Percentiles rank a stretch among this genome's conserved stretches.
phyloP scores from a whole-genome alignment of 306 rosid species.

The Citrullus mucosospermus region DNA sequence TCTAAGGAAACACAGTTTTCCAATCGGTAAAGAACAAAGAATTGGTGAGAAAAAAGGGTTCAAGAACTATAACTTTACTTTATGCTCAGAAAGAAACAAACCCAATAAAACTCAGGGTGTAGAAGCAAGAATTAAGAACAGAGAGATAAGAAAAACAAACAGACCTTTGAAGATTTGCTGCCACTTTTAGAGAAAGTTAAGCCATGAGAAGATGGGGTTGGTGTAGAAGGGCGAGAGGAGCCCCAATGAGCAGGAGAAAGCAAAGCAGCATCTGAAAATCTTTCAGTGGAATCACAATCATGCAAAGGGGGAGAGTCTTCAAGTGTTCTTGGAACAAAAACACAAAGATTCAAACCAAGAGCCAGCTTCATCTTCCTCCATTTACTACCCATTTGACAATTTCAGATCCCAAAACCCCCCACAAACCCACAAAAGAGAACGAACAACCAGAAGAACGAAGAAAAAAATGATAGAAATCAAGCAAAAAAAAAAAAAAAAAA shows the following conservation, averaged over 20 bases:
- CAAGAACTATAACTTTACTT: not conserved
- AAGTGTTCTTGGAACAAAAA: constrained; percentile 58
- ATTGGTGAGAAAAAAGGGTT: not conserved
- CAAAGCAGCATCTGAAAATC: constrained; percentile 72
- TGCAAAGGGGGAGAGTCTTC: constrained; percentile 44
- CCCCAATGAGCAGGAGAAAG: constrained; percentile 59
- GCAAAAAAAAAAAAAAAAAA: not conserved
- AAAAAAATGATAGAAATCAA: not conserved
- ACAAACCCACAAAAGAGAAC: not conserved
- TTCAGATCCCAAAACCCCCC: constrained; percentile 21
- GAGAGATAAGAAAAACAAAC: not conserved
- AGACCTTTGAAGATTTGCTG: constrained; percentile 46
- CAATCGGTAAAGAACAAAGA: not conserved
- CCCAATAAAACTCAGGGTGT: not conserved
- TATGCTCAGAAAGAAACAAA: not conserved
- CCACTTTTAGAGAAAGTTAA: constrained; percentile 31
- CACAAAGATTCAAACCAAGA: constrained; percentile 72
- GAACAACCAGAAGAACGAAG: not conserved
- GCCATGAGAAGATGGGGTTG: constrained; percentile 28
- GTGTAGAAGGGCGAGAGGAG: constrained; percentile 35
- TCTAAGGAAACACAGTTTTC: not conserved
- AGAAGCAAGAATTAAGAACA: not conserved
- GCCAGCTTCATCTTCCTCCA: constrained; percentile 92
- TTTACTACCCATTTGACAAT: constrained; percentile 66
- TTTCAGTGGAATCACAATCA: constrained; percentile 36